Conservation (phyloP, 164 flowering plant genomes). For the Umbilicus rupestris region DNA sequence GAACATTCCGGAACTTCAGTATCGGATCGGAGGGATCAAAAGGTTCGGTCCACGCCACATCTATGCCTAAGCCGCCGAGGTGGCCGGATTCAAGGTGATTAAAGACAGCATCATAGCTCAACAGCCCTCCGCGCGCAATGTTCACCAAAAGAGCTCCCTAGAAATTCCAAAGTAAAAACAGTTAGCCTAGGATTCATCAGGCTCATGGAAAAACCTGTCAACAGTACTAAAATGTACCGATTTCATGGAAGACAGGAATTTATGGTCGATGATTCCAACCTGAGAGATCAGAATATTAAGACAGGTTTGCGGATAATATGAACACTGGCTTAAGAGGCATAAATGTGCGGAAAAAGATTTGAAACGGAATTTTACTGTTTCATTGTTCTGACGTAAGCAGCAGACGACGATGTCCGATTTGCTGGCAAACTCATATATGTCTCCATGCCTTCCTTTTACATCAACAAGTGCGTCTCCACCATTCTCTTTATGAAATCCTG, state of each 20-base stretch:
- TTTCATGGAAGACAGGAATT: slow-evolving; percentile 78
- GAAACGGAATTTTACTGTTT: slow-evolving; percentile 41
- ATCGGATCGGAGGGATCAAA: slow-evolving; percentile 76
- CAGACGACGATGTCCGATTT: slow-evolving; percentile 71
- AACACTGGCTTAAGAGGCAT: neutral
- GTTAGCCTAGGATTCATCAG: no score
- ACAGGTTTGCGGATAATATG: neutral
- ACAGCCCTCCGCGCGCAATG: slow-evolving; percentile 80
- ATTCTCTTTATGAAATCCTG: slow-evolving; percentile 15
- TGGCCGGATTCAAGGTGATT: slow-evolving; percentile 60
- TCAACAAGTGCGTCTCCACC: slow-evolving; percentile 46
- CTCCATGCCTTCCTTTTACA: slow-evolving; percentile 61
- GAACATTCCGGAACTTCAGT: slow-evolving; percentile 59
- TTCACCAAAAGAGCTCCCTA: slow-evolving; percentile 76
- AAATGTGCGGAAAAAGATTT: neutral
- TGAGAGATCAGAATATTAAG: slow-evolving; percentile 21
- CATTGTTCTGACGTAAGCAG: slow-evolving; percentile 59
- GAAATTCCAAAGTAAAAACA: neutral
- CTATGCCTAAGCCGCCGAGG: slow-evolving; percentile 81
- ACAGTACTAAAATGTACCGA: slow-evolving; percentile 37
- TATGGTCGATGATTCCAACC: slow-evolving; percentile 61
- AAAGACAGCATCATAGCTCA: slow-evolving; percentile 59
- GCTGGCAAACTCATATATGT: slow-evolving; percentile 52
- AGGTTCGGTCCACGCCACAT: slow-evolving; percentile 95
- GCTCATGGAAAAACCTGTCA: neutral